phyloP scores from a whole-genome alignment of 441 rosid genomes.

The Populus hybrid region DNA sequence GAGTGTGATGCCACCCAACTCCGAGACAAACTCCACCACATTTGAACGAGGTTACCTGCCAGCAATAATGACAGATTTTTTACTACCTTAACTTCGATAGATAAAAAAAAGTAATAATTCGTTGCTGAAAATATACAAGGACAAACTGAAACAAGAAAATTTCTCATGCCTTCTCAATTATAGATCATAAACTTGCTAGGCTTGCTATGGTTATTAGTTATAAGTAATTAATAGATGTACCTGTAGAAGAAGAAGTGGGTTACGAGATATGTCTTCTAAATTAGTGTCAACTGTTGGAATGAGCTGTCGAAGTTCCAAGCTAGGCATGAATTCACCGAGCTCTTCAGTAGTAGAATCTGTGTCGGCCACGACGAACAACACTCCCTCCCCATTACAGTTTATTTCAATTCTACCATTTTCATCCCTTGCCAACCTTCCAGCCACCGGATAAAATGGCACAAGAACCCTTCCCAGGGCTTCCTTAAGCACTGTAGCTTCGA shows the following conservation, averaged over 20 bases:
- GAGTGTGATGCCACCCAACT: slow-evolving; percentile 7
- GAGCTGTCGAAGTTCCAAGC: slow-evolving; percentile 18
- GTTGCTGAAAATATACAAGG: too few species aligned
- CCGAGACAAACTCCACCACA: slow-evolving; percentile 21
- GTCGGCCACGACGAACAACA: slow-evolving; percentile 34
- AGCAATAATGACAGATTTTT: not conserved
- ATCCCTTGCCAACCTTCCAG: slow-evolving; percentile 17
- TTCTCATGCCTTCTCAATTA: not conserved
- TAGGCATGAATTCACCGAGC: slow-evolving; percentile 25
- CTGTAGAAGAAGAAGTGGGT: slow-evolving; percentile 24
- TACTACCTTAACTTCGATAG: not conserved
- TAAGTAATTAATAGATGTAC: not conserved
- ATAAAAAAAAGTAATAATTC: too few species aligned
- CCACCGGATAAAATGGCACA: slow-evolving; percentile 13
- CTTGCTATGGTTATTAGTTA: not conserved
- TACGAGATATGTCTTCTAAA: slow-evolving; percentile 9
- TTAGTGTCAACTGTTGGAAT: slow-evolving; percentile 24
- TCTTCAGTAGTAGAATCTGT: slow-evolving; percentile 18
- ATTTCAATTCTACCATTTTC: slow-evolving; percentile 23
- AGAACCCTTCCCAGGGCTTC: slow-evolving; percentile 12
- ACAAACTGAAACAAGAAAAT: not conserved
- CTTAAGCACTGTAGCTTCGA: not conserved
- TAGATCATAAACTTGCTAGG: not conserved
- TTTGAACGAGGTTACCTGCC: slow-evolving; percentile 11
- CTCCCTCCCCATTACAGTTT: slow-evolving; percentile 36